phyloP scores from a whole-genome alignment of 2,329 filamentous ascomycete species.

The Penicillium sp. region DNA sequence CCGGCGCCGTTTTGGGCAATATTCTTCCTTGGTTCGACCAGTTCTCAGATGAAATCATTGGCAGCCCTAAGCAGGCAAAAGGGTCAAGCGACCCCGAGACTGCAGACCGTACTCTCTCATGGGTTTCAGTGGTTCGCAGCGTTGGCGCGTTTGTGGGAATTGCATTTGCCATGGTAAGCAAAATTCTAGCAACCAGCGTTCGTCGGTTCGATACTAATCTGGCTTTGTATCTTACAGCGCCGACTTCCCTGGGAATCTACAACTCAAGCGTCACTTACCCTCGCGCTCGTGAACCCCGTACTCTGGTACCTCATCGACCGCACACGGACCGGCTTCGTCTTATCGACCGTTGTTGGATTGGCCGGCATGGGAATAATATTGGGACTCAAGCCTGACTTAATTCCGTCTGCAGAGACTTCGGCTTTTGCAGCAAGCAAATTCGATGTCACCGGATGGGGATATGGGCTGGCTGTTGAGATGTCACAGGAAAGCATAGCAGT shows the following conservation, averaged over 20 bases:
- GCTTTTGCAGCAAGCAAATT: conserved; percentile 59
- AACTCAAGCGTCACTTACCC: conserved; percentile 80
- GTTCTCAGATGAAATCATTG: too few relatives aligned
- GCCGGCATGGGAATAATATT: conserved; percentile 66
- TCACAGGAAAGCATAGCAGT: conserved; percentile 50
- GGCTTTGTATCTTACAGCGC: conserved; percentile 47
- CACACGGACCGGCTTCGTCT: conserved; percentile 70
- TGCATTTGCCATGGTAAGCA: conserved; percentile 71
- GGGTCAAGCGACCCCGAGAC: too few relatives aligned
- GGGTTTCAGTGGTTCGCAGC: conserved; percentile 63
- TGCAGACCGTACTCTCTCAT: conserved; percentile 39
- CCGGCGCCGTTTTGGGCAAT: conserved; percentile 67
- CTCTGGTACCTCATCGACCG: conserved; percentile 96
- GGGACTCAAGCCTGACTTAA: conserved; percentile 65
- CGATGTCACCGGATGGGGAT: conserved; percentile 27
- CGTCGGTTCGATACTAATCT: conserved; percentile 4
- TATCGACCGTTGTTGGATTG: conserved; percentile 65
- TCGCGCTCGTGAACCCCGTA: conserved; percentile 83
- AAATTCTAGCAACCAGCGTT: too few relatives aligned
- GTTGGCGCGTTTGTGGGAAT: conserved; percentile 65
- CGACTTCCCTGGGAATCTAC: conserved; percentile 89
- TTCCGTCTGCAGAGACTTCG: too few relatives aligned
- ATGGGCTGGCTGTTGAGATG: conserved; percentile 29
- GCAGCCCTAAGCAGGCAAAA: too few relatives aligned
- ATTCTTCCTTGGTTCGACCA: conserved; percentile 79